phyloP scores from a whole-genome alignment of 2,329 filamentous ascomycete genomes.

The Cladosporium sp. region DNA sequence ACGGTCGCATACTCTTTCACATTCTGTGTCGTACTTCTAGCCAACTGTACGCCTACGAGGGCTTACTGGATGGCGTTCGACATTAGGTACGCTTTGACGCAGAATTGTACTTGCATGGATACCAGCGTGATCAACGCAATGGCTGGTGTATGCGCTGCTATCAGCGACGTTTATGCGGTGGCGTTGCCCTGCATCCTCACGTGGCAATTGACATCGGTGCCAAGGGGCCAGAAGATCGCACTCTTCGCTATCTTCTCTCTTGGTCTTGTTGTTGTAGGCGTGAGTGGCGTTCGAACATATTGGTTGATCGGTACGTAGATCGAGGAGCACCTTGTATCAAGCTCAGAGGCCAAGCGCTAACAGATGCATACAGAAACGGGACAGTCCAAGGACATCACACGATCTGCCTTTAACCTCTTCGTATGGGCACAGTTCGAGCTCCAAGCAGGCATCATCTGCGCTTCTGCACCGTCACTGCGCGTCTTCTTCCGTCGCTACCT shows the following conservation, averaged over 20 bases:
- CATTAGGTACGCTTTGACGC: constrained; percentile 27
- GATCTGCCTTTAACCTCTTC: constrained; percentile 27
- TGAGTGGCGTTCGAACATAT: constrained; percentile 35
- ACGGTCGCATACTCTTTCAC: constrained; percentile 36
- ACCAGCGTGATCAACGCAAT: constrained; percentile 37
- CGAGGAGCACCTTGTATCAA: constrained; percentile 8
- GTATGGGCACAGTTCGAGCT: constrained; percentile 25
- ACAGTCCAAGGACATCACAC: constrained; percentile 13
- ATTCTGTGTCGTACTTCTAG: constrained; percentile 25
- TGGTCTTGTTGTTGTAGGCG: constrained; percentile 39
- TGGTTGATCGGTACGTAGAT: constrained; percentile 26
- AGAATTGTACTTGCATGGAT: constrained; percentile 34
- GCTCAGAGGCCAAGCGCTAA: neutral
- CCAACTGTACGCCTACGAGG: constrained; percentile 37
- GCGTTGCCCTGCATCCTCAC: constrained; percentile 42
- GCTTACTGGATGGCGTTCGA: constrained; percentile 41
- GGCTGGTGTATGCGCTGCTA: constrained; percentile 35
- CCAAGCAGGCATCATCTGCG: constrained; percentile 26
- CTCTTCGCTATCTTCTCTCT: constrained; percentile 42
- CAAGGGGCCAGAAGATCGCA: constrained; percentile 40
- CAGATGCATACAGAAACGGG: constrained; percentile 16
- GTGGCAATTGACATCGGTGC: constrained; percentile 42
- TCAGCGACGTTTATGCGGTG: constrained; percentile 39
- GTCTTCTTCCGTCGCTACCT: constrained; percentile 16
- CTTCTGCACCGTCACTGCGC: constrained; percentile 26